phyloP scores from a whole-genome alignment of 2,329 filamentous ascomycete species.

The Rasamsonia emersonii region DNA sequence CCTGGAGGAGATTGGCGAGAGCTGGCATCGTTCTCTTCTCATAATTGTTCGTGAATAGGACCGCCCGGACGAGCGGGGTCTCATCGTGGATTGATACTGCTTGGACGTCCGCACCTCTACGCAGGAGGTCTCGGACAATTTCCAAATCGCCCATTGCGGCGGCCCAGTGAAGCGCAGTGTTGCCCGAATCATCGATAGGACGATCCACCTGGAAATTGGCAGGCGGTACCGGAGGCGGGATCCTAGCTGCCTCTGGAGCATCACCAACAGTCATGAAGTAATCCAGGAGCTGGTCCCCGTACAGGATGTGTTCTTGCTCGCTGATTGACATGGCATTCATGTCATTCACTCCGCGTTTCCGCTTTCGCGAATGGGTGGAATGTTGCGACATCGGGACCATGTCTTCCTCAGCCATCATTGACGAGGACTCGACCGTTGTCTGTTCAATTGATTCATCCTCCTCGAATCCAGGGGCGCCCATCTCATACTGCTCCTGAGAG shows the following conservation, averaged over 20 bases:
- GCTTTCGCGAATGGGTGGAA: conserved; percentile 53
- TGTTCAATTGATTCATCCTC: conserved; percentile 80
- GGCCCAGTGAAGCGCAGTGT: conserved; percentile 94
- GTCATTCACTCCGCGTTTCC: conserved; percentile 65
- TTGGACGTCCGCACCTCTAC: conserved; percentile 66
- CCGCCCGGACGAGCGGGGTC: conserved; percentile 87
- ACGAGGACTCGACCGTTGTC: conserved; percentile 71
- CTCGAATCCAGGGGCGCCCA: conserved; percentile 49
- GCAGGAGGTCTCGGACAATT: conserved; percentile 78
- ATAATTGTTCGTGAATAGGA: conserved; percentile 94
- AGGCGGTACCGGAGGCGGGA: conserved; percentile 65
- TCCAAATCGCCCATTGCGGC: conserved; percentile 94
- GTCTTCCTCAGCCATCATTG: conserved; percentile 77
- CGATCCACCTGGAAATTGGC: conserved; percentile 81
- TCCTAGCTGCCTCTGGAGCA: conserved; percentile 53
- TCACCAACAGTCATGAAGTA: conserved; percentile 88
- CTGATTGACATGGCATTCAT: conserved; percentile 47
- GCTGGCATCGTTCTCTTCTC: conserved; percentile 85
- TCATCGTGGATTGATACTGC: conserved; percentile 65
- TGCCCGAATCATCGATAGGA: conserved; percentile 84
- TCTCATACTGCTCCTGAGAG: conserved; percentile 58
- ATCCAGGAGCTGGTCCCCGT: conserved; percentile 86
- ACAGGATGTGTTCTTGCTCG: conserved; percentile 80
- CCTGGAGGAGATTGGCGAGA: conserved; percentile 73
- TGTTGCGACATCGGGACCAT: conserved; percentile 62